A percentile compares a stretch with the other conserved stretches of the same genome.
Conservation (phyloP, 441 rosid species). For the Pelargonium myrrhifolium region DNA sequence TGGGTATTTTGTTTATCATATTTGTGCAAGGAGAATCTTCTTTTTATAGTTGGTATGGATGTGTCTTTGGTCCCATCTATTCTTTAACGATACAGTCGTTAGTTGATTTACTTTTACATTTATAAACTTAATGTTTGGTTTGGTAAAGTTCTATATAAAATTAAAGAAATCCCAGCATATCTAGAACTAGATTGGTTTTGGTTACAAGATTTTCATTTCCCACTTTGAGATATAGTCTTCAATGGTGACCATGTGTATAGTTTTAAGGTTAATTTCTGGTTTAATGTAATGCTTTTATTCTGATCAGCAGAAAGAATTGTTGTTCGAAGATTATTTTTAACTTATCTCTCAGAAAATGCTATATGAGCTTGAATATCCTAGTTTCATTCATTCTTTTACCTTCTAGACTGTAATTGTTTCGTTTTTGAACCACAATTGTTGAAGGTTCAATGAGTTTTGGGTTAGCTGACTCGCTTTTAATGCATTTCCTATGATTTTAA, state of each 20-base stretch:
- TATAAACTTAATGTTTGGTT: too few species aligned
- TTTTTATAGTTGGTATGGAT: too few species aligned
- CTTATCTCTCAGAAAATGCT: not conserved
- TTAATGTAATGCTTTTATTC: too few species aligned
- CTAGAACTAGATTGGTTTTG: too few species aligned
- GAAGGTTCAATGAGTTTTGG: not conserved
- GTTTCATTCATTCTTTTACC: not conserved
- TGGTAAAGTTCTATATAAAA: too few species aligned
- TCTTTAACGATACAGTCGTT: not conserved
- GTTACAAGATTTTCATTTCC: too few species aligned
- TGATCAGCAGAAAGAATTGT: not conserved
- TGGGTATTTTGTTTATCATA: not conserved
- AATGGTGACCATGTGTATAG: too few species aligned
- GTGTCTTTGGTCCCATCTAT: not conserved
- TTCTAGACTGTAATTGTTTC: not conserved
- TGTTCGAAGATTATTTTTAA: not conserved
- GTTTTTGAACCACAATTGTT: not conserved
- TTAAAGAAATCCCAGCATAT: too few species aligned
- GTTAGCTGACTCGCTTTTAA: not conserved
- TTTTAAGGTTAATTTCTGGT: too few species aligned
- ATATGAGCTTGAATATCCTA: not conserved
- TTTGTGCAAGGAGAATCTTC: not conserved
- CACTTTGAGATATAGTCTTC: too few species aligned
- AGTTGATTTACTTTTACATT: not conserved
- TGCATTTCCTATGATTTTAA: not conserved